Percentiles rank a stretch among this genome's conserved stretches.
phyloP scores from a whole-genome alignment of 2,329 filamentous ascomycete genomes.

The Zymoseptoria crescenta region DNA sequence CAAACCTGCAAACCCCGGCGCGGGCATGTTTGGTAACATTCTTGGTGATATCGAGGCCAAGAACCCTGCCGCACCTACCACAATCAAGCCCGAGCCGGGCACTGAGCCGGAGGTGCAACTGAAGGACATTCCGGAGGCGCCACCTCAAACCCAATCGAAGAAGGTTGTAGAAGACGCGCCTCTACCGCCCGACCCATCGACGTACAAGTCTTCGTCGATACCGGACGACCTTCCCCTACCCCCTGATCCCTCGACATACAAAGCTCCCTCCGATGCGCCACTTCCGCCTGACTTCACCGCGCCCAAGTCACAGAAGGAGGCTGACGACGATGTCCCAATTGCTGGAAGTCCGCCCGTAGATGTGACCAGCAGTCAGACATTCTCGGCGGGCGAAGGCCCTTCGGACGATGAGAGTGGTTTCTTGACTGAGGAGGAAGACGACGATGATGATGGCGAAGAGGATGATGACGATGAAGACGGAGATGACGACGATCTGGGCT shows the following conservation, averaged over 20 bases:
- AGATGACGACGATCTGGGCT: slow-evolving; percentile 29
- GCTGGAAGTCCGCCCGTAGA: slow-evolving; percentile 43
- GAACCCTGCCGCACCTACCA: slow-evolving; percentile 9
- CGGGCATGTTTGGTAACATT: slow-evolving; percentile 25
- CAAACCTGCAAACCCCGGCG: slow-evolving; percentile 34
- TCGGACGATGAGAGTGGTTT: slow-evolving; percentile 21
- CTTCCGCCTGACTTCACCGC: slow-evolving; percentile 29
- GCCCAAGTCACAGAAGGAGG: slow-evolving; percentile 14
- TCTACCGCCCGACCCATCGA: slow-evolving; percentile 35
- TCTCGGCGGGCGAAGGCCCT: slow-evolving; percentile 12
- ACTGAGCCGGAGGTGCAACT: slow-evolving; percentile 26
- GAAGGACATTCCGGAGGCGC: slow-evolving; percentile 31
- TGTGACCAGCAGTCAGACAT: slow-evolving; percentile 20
- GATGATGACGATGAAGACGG: slow-evolving; percentile 26
- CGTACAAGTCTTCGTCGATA: slow-evolving; percentile 27
- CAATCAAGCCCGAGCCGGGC: slow-evolving; percentile 33
- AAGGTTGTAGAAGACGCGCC: slow-evolving; percentile 20
- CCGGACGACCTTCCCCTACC: slow-evolving; percentile 33
- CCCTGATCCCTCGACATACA: slow-evolving; percentile 30
- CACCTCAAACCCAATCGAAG: slow-evolving; percentile 18
- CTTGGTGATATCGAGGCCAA: slow-evolving; percentile 31
- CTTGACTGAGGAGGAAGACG: slow-evolving; percentile 22
- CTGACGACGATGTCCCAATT: slow-evolving; percentile 35
- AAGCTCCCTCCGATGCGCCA: slow-evolving; percentile 31
- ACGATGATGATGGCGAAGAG: slow-evolving; percentile 33